phyloP scores from a whole-genome alignment of 768 basidiomycete species.

The Leccinum pellstonianum region DNA sequence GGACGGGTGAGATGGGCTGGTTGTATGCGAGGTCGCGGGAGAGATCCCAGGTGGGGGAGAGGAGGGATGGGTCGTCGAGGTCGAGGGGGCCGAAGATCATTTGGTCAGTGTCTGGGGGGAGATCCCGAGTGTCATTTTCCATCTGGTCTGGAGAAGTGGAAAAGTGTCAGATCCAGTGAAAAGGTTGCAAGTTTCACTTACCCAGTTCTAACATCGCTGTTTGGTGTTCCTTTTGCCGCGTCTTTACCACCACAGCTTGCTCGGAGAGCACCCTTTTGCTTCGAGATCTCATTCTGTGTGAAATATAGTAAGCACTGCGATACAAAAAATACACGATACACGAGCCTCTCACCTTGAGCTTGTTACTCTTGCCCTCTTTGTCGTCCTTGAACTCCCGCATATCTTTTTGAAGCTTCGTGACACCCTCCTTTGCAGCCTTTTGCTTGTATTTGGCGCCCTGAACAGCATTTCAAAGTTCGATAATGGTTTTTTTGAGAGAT shows the following conservation, averaged over 20 bases:
- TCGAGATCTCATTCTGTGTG: slow-evolving; percentile 63
- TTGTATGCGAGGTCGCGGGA: slow-evolving; percentile 35
- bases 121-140: slow-evolving; percentile 29
- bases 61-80: slow-evolving; percentile 30
- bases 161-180: not conserved
- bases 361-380: slow-evolving; percentile 93
- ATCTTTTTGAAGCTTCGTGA: slow-evolving; percentile 88
- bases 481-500: slow-evolving; percentile 61
- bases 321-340: not conserved
- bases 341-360: slow-evolving; percentile 71
- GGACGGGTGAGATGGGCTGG: slow-evolving; percentile 41
- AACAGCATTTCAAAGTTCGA: slow-evolving; percentile 55
- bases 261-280: slow-evolving; percentile 81
- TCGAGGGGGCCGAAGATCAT: slow-evolving; percentile 37
- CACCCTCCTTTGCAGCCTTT: slow-evolving; percentile 69
- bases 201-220: slow-evolving; percentile 86
- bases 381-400: slow-evolving; percentile 99
- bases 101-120: slow-evolving; percentile 30
- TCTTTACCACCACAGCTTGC: slow-evolving; percentile 78
- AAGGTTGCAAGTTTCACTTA: slow-evolving; percentile 35
- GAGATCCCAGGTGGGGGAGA: slow-evolving; percentile 32
- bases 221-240: slow-evolving; percentile 86
- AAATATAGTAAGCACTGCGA: not conserved
- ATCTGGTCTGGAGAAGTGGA: slow-evolving; percentile 24
- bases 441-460: slow-evolving; percentile 73